phyloP scores from a whole-genome alignment of 2,329 filamentous ascomycete species.

The Pseudogymnoascus sp. region DNA sequence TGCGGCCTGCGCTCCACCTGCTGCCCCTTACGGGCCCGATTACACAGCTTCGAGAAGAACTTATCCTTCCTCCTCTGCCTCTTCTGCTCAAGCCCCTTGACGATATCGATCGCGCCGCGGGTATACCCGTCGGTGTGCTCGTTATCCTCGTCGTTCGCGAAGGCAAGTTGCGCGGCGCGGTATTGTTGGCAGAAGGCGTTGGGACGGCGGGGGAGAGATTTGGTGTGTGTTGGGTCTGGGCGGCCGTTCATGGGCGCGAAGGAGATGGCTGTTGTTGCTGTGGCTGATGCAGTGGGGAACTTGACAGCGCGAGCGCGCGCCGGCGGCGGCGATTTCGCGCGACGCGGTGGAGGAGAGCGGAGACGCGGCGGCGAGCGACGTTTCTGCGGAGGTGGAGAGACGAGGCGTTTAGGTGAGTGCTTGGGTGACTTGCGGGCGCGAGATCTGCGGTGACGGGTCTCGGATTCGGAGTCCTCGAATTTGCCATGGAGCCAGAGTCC shows the following conservation, averaged over 20 bases:
- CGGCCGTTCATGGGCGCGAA: slow-evolving; percentile 46
- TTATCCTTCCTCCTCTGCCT: slow-evolving; percentile 89
- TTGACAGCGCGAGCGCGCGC: slow-evolving; percentile 48
- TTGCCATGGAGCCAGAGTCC: slow-evolving; percentile 63
- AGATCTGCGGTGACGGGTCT: slow-evolving; percentile 36
- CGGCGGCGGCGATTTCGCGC: slow-evolving; percentile 52
- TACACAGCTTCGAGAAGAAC: slow-evolving; percentile 80
- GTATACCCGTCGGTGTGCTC: slow-evolving; percentile 51
- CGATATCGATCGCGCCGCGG: slow-evolving; percentile 93
- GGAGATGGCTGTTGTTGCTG: slow-evolving; percentile 34
- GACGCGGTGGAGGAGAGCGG: slow-evolving; percentile 29
- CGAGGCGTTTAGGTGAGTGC: slow-evolving; percentile 53
- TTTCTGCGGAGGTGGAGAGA: slow-evolving; percentile 38
- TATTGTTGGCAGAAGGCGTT: slow-evolving; percentile 54
- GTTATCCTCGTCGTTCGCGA: slow-evolving; percentile 29
- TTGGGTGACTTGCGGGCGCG: slow-evolving; percentile 39
- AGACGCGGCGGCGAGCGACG: slow-evolving; percentile 30
- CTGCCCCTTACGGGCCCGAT: slow-evolving; percentile 63
- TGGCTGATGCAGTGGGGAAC: slow-evolving; percentile 41
- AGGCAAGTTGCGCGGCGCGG: slow-evolving; percentile 36
- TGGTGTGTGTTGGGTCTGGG: slow-evolving; percentile 66
- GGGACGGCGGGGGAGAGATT: slow-evolving; percentile 75
- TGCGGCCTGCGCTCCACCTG: slow-evolving; percentile 55
- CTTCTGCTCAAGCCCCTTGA: slow-evolving; percentile 92
- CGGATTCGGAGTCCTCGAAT: slow-evolving; percentile 58